Evolutionary conservation across 164 flowering plant genomes (phyloP).

Genomic region (Vitis riparia): DNA sequence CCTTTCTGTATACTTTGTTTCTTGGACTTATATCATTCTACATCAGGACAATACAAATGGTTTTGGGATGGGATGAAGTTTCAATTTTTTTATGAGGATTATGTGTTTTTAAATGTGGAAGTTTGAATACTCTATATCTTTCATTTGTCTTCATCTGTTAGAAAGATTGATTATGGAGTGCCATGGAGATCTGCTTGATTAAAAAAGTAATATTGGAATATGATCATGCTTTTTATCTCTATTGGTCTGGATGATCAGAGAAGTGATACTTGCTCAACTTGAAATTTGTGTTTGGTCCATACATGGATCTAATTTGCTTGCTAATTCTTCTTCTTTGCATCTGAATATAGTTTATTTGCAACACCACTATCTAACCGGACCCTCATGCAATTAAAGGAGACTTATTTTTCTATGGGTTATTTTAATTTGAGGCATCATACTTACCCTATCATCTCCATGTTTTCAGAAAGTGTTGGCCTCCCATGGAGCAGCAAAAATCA

Average conservation of each 20-base stretch:
- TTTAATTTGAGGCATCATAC: background rate
- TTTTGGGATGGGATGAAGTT: background rate
- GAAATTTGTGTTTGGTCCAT: background rate
- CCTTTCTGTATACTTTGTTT: background rate
- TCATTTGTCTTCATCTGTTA: background rate
- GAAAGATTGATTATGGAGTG: background rate
- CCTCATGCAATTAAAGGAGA: too few species aligned
- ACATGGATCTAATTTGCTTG: too few species aligned
- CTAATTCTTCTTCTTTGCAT: too few species aligned
- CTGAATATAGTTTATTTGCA: too few species aligned
- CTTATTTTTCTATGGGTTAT: too few species aligned
- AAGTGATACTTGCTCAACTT: background rate
- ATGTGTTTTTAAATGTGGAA: background rate
- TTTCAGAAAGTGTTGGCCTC: slow-evolving; percentile 83
- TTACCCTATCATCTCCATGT: slow-evolving; percentile 5
- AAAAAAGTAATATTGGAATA: background rate
- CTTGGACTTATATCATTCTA: background rate
- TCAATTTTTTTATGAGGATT: slow-evolving; percentile 1
- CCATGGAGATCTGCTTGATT: background rate
- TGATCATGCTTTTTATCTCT: background rate
- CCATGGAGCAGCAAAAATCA: slow-evolving; percentile 86
- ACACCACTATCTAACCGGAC: too few species aligned
- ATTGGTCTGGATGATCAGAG: too few species aligned
- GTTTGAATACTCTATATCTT: background rate
- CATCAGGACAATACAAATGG: background rate